Evolutionary conservation across 2,329 filamentous ascomycete species (phyloP).

Genomic region (Amylocarpus encephaloides): DNA sequence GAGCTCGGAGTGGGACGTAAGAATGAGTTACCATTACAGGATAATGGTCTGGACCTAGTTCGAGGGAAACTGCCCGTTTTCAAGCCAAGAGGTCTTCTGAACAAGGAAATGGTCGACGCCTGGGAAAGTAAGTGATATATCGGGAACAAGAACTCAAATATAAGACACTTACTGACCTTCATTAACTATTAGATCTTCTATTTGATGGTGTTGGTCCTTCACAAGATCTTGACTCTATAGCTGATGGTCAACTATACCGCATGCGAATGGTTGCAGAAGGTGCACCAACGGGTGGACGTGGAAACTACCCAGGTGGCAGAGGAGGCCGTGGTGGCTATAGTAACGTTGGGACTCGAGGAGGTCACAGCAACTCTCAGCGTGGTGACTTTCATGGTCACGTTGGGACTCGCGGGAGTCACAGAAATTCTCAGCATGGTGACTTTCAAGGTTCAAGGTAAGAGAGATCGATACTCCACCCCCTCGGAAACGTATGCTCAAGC

Average conservation of each 20-base stretch:
- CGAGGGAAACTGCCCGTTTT: background rate
- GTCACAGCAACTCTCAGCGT: background rate
- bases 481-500: too few relatives aligned
- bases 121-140: slow-evolving; percentile 21
- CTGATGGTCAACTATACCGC: slow-evolving; percentile 26
- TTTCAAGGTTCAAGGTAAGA: too few relatives aligned
- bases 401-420: background rate
- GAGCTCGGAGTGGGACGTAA: slow-evolving; percentile 27
- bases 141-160: background rate
- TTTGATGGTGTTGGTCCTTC: slow-evolving; percentile 23
- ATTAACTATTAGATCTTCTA: slow-evolving; percentile 14
- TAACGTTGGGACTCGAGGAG: background rate
- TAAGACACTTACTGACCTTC: background rate
- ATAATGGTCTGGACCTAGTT: background rate
- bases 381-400: background rate
- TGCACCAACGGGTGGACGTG: background rate
- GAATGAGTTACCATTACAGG: slow-evolving; percentile 17
- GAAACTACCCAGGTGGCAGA: background rate
- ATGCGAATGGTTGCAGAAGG: slow-evolving; percentile 13
- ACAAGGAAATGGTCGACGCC: background rate
- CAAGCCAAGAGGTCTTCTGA: too few relatives aligned
- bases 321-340: slow-evolving; percentile 3
- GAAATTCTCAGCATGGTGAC: too few relatives aligned
- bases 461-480: too few relatives aligned
- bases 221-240: slow-evolving; percentile 22